Conservation (phyloP, 495 filamentous ascomycete species). For the Neurospora intermedia region DNA sequence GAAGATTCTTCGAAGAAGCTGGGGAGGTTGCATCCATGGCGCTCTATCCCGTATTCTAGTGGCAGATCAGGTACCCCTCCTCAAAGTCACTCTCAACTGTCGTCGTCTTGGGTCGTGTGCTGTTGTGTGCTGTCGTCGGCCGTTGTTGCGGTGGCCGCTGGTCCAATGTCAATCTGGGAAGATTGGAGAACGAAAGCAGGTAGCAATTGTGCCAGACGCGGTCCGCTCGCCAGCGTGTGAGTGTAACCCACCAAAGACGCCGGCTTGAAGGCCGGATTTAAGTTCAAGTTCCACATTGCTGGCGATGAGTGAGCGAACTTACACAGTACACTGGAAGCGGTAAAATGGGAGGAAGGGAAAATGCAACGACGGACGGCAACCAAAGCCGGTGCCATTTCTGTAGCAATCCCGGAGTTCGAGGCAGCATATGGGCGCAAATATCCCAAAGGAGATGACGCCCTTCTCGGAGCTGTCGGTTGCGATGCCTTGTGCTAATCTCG, state of each 20-base stretch:
- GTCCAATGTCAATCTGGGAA: background rate
- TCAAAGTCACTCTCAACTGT: background rate
- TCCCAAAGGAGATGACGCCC: background rate
- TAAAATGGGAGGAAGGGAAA: background rate
- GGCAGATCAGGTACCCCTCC: background rate
- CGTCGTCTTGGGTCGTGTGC: background rate
- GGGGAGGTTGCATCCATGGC: background rate
- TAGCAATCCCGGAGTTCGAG: background rate
- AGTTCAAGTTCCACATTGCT: background rate
- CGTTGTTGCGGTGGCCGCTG: background rate
- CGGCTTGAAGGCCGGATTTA: background rate
- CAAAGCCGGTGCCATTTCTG: background rate
- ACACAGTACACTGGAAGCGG: background rate
- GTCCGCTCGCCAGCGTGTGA: background rate
- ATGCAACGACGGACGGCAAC: background rate
- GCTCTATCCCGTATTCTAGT: background rate
- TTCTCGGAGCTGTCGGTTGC: background rate
- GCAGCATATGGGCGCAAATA: background rate
- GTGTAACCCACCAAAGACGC: background rate
- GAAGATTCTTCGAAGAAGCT: background rate
- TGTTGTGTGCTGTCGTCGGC: background rate
- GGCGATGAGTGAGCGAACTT: background rate
- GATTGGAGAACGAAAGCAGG: background rate
- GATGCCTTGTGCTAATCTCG: background rate
- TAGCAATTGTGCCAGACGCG: background rate